Evolutionary conservation across 768 basidiomycete species (phyloP).

Genomic region (Tylopilus balloui): DNA sequence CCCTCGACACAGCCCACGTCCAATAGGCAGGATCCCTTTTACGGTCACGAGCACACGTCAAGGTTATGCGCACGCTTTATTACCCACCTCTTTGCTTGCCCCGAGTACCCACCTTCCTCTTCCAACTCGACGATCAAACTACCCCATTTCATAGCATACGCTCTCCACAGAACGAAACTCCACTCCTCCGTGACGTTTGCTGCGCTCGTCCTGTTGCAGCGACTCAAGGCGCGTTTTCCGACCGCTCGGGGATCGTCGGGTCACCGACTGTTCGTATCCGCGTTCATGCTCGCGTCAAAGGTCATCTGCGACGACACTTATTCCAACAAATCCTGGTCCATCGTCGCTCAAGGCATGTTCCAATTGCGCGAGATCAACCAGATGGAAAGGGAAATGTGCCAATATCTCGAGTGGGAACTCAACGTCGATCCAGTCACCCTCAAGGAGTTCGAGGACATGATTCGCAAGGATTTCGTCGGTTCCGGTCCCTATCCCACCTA

Average conservation of each 20-base stretch:
- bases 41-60: constrained; percentile 70
- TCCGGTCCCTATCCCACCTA: constrained; percentile 60
- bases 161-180: constrained; percentile 61
- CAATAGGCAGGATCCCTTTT: constrained; percentile 26
- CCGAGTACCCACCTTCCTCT: constrained; percentile 61
- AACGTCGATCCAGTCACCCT: constrained; percentile 66
- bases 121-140: constrained; percentile 34
- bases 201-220: constrained; percentile 47
- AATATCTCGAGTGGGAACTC: constrained; percentile 90
- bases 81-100: constrained; percentile 80
- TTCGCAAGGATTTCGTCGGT: constrained; percentile 56
- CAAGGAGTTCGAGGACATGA: constrained; percentile 54
- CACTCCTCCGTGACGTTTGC: constrained; percentile 46
- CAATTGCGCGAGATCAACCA: constrained; percentile 71
- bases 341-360: constrained; percentile 88
- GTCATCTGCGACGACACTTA: constrained; percentile 95
- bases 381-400: constrained; percentile 78
- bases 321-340: constrained; percentile 89
- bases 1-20: constrained; percentile 29
- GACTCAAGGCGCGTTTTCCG: constrained; percentile 68
- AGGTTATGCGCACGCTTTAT: constrained; percentile 75
- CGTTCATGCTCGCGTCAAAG: constrained; percentile 70
- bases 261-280: constrained; percentile 65
- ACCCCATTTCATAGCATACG: constrained; percentile 63
- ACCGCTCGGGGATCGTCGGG: constrained; percentile 74